phyloP scores from a whole-genome alignment of 345 rosid species.

The Eucalyptus erythrocorys region DNA sequence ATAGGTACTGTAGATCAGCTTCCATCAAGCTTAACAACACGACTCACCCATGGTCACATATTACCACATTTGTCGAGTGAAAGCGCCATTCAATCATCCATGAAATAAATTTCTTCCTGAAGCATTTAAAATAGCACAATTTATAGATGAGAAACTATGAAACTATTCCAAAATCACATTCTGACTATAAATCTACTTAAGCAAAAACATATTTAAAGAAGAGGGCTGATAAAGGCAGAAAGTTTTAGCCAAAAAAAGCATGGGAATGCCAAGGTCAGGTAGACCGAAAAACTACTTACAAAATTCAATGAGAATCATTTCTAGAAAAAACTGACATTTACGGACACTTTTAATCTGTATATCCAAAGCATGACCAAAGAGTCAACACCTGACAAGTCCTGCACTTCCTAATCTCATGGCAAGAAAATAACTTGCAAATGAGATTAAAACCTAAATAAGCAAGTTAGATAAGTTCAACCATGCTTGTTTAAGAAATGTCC shows the following conservation, averaged over 20 bases:
- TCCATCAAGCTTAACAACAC: neutral
- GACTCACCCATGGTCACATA: slow-evolving; percentile 60
- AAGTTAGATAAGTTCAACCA: neutral
- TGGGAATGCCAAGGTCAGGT: neutral
- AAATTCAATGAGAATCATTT: neutral
- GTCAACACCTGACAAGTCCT: neutral
- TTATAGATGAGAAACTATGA: neutral
- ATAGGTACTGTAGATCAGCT: neutral
- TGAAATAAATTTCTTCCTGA: slow-evolving; percentile 48
- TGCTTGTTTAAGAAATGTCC: neutral
- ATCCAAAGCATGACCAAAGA: neutral
- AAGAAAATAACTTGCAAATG: neutral
- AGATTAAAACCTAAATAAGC: neutral
- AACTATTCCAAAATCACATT: neutral
- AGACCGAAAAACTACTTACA: neutral
- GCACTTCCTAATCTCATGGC: neutral
- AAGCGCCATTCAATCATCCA: slow-evolving; percentile 96
- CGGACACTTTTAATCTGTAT: neutral
- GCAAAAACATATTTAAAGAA: neutral
- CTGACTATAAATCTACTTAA: neutral
- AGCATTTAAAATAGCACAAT: neutral
- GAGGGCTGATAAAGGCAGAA: neutral
- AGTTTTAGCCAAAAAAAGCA: neutral
- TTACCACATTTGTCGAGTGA: slow-evolving; percentile 52
- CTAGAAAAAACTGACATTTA: neutral